Evolutionary conservation across 129 eudicot genomes (phyloP), one percentile per base, ranked within the genome.

Genomic region (Pittosporum tobira): DNA sequence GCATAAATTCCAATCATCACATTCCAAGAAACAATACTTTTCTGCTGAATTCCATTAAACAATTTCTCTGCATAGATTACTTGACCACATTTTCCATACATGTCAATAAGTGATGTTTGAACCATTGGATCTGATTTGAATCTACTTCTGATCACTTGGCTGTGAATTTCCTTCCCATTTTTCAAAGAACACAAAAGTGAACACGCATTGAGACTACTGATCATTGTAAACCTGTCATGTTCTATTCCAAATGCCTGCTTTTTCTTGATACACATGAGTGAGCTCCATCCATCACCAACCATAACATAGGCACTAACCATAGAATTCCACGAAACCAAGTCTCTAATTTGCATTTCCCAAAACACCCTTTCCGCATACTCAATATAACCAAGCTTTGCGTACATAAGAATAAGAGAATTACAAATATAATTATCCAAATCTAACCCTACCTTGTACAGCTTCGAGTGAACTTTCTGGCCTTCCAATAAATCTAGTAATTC

Each of bases 271-370:
- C 63, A 74, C 63, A 64, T 34, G n/a, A 88, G 68, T 1, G 96
- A 77, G 16, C 75, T 73, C 62, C 62, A 65, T 40, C 84, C 88
- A 63, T 84, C 80, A 11, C 77, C 80, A 51, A 62, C 72, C 16
- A 78, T 68, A 48, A 74, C 80, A 71, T 84, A 84, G 38, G 78
- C 96, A 48, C 77, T 78, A 49, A 78, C 66, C 77, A 88, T 76
- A 5, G 94, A 81, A 61, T 88, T 81, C 95, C 95, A 83, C 3
- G 95, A 82, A 65, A 79, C 95, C 61, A 75, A 71, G 66, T 87
- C 95, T 60, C 73, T 79, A 5, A 61, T 42, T 22, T 23, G 61
- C 87, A 82, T 86, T 26, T 65, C 77, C 42, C 40, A 68, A 50
- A 87, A 87, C 48, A 87, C 68, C 62, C 74, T 69, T 71, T 82